Evolutionary conservation across 768 basidiomycete genomes (phyloP).

Genomic region (Pisolithus marmoratus): DNA sequence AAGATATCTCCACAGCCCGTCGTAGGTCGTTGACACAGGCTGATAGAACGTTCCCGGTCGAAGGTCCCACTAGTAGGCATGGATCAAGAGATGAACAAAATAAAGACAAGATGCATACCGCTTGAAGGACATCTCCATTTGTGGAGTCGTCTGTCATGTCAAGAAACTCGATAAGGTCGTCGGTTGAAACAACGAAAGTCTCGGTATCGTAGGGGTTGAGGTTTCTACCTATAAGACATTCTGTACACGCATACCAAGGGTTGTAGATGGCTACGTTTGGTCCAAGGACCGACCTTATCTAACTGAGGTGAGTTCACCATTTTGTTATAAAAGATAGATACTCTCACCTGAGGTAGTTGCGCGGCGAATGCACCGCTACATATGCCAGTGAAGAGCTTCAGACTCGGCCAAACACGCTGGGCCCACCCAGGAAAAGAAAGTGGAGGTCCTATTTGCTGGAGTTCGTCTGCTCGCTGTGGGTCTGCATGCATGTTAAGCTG

Average conservation of each 20-base stretch:
- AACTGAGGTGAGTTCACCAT: not conserved
- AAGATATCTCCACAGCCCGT: slow-evolving; percentile 5
- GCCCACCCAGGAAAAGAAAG: not conserved
- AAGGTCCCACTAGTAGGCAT: not conserved
- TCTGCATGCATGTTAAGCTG: slow-evolving; percentile 3
- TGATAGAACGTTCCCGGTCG: slow-evolving; percentile 1
- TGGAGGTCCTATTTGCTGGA: slow-evolving; percentile 3
- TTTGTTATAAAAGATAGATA: not conserved
- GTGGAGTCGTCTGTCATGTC: slow-evolving; percentile 7
- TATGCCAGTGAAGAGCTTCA: not conserved
- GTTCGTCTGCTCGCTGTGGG: slow-evolving; percentile 3
- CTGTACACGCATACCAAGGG: slow-evolving; percentile 8
- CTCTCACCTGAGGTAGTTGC: slow-evolving; percentile 1
- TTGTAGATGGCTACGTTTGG: not conserved
- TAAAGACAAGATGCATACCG: slow-evolving; percentile 4
- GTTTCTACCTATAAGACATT: slow-evolving; percentile 1
- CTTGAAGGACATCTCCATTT: slow-evolving; percentile 11
- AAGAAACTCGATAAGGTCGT: slow-evolving; percentile 13
- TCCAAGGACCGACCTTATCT: not conserved
- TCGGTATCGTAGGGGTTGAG: slow-evolving; percentile 1
- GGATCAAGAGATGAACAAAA: not conserved
- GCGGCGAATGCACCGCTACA: slow-evolving; percentile 3
- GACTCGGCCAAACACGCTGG: slow-evolving; percentile 2
- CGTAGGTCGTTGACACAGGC: not conserved
- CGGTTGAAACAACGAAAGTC: slow-evolving; percentile 2